Conservation (phyloP, 75 land plant species). For the Pinus taeda region DNA sequence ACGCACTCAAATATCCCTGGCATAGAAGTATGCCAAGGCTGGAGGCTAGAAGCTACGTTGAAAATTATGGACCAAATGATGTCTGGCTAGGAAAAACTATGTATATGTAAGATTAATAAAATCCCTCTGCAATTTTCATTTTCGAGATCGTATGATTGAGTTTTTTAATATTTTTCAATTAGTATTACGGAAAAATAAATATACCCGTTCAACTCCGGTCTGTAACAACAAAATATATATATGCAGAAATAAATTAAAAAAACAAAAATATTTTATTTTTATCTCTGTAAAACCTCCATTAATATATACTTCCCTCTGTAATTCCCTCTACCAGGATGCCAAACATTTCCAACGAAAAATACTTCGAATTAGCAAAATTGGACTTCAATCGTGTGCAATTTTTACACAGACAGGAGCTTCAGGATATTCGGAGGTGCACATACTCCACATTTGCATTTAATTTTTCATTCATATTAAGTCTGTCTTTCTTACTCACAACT, state of each 20-base stretch:
- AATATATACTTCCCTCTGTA: background rate
- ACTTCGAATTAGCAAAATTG: slow-evolving; percentile 42
- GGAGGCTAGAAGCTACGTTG: slow-evolving; percentile 30
- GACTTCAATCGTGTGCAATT: slow-evolving; percentile 48
- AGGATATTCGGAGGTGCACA: slow-evolving; percentile 19
- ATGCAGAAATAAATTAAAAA: too few relatives aligned
- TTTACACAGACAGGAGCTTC: slow-evolving; percentile 30
- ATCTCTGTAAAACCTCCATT: background rate
- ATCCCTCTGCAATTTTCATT: background rate
- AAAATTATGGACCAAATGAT: slow-evolving; percentile 32
- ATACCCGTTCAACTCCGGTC: too few relatives aligned
- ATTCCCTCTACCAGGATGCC: slow-evolving; percentile 32
- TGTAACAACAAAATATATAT: too few relatives aligned
- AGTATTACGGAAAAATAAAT: too few relatives aligned
- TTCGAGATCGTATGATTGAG: background rate
- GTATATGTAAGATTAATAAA: slow-evolving; percentile 16
- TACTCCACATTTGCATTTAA: background rate
- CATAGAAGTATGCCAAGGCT: slow-evolving; percentile 19
- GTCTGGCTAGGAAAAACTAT: slow-evolving; percentile 41
- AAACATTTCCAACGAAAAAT: slow-evolving; percentile 24
- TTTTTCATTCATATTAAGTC: background rate
- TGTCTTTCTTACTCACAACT: background rate
- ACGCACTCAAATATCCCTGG: slow-evolving; percentile 24
- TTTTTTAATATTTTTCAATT: background rate
- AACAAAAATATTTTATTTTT: too few relatives aligned